Evolutionary conservation across 257 asterid genomes (phyloP), one percentile per base, ranked within the genome.

Genomic region (Eucommia ulmoides): DNA sequence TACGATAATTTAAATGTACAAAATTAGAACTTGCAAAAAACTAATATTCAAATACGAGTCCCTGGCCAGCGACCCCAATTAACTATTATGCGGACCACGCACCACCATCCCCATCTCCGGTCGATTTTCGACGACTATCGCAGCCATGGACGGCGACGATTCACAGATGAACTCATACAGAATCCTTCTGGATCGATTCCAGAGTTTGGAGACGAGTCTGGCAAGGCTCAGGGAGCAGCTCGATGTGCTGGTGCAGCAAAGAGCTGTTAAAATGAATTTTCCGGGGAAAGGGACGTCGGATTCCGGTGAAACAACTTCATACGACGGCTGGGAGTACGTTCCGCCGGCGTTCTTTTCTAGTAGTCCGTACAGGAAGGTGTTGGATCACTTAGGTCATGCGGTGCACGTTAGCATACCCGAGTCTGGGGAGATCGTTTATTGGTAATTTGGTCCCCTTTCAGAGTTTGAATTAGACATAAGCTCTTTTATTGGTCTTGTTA

Each of bases 311-410:
- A 2, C 51, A 67, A 0, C 54, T 63, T 56, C 62, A 12, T 52
- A 56, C 22, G 50, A 75, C 7, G 63, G 67, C 16, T 69, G 78
- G 83, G 73, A 53, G 0, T 33, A 24, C 21, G 18, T 80, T 16
- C 64, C 69, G 8, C 77, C 82, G 9, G 51, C 62, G 3, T 69
- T 49, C 51, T 66, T 42, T 22, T 16, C 45, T 0, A 75, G 67
- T 19, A 59, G 67, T 44, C 93, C 84, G 45, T 61, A 73, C 72
- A 55, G 45, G 56, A 73, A 54, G 49, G 73, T 72, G 67, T 41
- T 82, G 76, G 73, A 71, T 21, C 47, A 60, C 64, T 61, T 82
- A 77, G 93, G 88, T 52, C 88, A 78, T 72, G 93, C 84, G 49
- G 59, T 82, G 52, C 65, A 72, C 58, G 70, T 82, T 29, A 45